These are phyloP conservation scores for Gynochthodes officinalis DNA, from an alignment of 257 asterid genomes.

Conservation along the genomic window DNA sequence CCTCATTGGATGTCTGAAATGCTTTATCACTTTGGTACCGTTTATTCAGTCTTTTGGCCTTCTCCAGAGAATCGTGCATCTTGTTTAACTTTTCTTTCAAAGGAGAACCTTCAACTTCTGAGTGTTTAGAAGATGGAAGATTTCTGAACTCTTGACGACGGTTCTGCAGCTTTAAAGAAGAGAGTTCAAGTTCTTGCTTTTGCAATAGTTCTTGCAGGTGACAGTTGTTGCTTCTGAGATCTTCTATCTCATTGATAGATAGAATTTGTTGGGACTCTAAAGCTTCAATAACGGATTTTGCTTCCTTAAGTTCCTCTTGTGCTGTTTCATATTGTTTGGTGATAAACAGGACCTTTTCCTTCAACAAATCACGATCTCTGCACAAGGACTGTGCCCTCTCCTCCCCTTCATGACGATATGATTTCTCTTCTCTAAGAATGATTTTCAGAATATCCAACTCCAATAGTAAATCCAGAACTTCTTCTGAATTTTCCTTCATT, in stretches of 20 bases:
- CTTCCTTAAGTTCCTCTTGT: constrained; percentile 54
- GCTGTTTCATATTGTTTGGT: constrained; percentile 48
- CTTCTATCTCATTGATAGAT: constrained; percentile 64
- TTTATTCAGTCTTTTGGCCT: constrained; percentile 68
- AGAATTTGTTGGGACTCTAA: constrained; percentile 83
- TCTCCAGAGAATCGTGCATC: constrained; percentile 86
- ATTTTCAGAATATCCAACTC: constrained; percentile 82
- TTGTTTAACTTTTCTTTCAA: constrained; percentile 70
- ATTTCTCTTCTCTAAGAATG: constrained; percentile 80
- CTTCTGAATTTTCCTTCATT: constrained; percentile 40
- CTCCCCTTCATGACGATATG: constrained; percentile 45
- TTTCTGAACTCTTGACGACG: constrained; percentile 37
- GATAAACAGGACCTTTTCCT: constrained; percentile 40
- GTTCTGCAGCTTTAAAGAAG: constrained; percentile 45
- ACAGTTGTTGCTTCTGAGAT: constrained; percentile 47
- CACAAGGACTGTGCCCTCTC: constrained; percentile 43
- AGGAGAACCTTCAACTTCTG: constrained; percentile 46
- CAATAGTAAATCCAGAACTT: constrained; percentile 68
- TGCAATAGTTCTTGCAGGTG: constrained; percentile 43
- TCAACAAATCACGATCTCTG: constrained; percentile 57
- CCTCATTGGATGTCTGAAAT: constrained; percentile 55
- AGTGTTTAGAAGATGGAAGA: constrained; percentile 31
- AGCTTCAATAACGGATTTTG: constrained; percentile 71
- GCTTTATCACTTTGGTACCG: constrained; percentile 59
- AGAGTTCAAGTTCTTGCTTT: constrained; percentile 57